phyloP scores from a whole-genome alignment of 1,284 basidiomycete genomes.

The Melampsora larici-populina region DNA sequence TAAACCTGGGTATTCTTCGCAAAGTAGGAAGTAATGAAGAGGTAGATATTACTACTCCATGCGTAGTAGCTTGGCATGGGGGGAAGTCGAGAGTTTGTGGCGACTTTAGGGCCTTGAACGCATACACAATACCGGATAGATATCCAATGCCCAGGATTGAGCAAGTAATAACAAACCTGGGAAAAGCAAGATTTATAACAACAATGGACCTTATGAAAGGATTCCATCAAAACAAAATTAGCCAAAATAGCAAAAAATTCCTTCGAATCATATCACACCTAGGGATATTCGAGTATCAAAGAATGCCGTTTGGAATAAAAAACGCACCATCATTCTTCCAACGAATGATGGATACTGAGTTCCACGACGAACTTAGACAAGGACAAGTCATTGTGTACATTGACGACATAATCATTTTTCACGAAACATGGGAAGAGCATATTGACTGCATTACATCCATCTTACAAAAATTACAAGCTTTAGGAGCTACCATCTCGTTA shows the following conservation, averaged over 20 bases:
- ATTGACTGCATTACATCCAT: too few relatives aligned
- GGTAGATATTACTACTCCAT: conserved; percentile 19
- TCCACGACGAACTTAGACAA: neutral
- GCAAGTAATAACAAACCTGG: neutral
- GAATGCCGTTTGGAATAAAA: conserved; percentile 25
- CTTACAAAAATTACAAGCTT: neutral
- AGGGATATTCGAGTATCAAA: too few relatives aligned
- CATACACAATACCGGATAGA: conserved; percentile 19
- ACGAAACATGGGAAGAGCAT: too few relatives aligned
- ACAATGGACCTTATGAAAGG: too few relatives aligned
- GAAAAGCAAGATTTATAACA: neutral
- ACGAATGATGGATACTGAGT: neutral
- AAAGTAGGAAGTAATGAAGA: conserved; percentile 13
- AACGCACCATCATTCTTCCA: conserved; percentile 7
- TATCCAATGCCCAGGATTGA: conserved; percentile 6
- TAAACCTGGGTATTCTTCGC: neutral
- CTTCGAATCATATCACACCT: conserved; percentile 9
- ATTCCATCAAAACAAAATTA: conserved; percentile 11
- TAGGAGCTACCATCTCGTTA: neutral
- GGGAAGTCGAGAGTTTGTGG: too few relatives aligned
- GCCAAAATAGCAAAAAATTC: neutral
- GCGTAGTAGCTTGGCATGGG: conserved; percentile 8
- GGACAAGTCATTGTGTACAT: neutral
- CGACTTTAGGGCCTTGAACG: conserved; percentile 17
- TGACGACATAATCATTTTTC: too few relatives aligned